Conservation (phyloP, 164 flowering plant genomes). For the Cinnamomum micranthum region DNA sequence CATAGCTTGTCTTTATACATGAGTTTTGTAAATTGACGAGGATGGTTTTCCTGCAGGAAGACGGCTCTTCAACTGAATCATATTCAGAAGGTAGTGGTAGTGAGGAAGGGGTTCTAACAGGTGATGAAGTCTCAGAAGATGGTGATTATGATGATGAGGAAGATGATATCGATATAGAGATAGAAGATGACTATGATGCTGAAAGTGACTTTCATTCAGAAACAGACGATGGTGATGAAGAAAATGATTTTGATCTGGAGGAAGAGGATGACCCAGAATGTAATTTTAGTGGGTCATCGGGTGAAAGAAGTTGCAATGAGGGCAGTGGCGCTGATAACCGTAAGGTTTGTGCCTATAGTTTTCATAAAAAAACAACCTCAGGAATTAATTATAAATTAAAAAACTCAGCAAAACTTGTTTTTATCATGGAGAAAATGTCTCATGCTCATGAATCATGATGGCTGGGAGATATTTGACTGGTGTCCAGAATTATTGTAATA, state of each 20-base stretch:
- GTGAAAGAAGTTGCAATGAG: conserved; percentile 37
- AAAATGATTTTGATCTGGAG: conserved; percentile 46
- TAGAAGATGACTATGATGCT: conserved; percentile 34
- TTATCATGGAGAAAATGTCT: background rate
- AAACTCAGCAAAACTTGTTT: background rate
- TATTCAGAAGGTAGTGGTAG: conserved; percentile 74
- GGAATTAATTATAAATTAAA: background rate
- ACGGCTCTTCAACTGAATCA: conserved; percentile 44
- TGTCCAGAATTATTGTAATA: too few relatives aligned
- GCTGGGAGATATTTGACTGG: too few relatives aligned
- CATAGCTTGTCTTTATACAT: background rate
- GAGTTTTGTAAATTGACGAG: conserved; percentile 12
- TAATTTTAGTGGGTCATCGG: conserved; percentile 38
- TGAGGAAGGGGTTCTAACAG: conserved; percentile 68
- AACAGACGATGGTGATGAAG: conserved; percentile 67
- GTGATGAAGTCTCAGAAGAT: conserved; percentile 60
- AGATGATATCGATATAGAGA: conserved; percentile 38
- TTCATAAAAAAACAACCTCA: background rate
- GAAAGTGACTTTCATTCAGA: conserved; percentile 40
- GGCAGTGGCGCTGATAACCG: conserved; percentile 29
- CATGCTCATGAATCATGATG: too few relatives aligned
- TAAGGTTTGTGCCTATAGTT: conserved; percentile 34
- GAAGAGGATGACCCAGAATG: conserved; percentile 54
- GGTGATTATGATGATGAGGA: conserved; percentile 30
- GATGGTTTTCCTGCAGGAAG: conserved; percentile 46